Percentiles rank a stretch among this genome's conserved stretches.
phyloP scores from a whole-genome alignment of 148 eudicot species.

The Limonium bicolor region DNA sequence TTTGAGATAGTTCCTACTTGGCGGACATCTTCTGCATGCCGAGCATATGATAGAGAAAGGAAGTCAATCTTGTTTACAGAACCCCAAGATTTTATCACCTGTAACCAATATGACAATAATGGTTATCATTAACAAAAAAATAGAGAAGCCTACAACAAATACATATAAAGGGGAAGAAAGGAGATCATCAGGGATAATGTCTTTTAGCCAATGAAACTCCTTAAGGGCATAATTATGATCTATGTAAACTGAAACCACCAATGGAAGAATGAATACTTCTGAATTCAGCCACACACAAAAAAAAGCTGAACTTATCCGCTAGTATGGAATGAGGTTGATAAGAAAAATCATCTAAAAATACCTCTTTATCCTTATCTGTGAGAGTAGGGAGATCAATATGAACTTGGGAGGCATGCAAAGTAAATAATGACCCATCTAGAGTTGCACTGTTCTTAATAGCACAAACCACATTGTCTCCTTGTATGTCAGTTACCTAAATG shows the following conservation, averaged over 20 bases:
- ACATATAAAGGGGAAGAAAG: no score
- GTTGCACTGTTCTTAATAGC: constrained; percentile 81
- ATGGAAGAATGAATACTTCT: no score
- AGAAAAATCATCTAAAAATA: constrained; percentile 13
- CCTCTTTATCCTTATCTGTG: constrained; percentile 77
- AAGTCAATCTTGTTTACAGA: constrained; percentile 84
- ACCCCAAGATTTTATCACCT: constrained; percentile 92
- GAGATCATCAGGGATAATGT: no score
- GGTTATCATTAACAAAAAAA: no score
- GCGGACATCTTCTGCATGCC: constrained; percentile 96
- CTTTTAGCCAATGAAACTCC: no score
- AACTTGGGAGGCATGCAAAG: constrained; percentile 87
- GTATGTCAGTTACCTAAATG: constrained; percentile 65
- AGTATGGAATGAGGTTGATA: not conserved
- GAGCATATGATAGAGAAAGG: constrained; percentile 74
- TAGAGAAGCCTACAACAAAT: no score
- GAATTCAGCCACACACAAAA: no score
- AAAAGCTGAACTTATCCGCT: not conserved
- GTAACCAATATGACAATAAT: constrained; percentile 8
- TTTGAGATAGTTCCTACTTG: constrained; percentile 34
- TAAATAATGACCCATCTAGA: constrained; percentile 64
- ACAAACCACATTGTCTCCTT: constrained; percentile 74
- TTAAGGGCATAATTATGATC: no score
- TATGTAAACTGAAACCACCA: no score
- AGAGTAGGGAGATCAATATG: constrained; percentile 84